Evolutionary conservation across 2,329 filamentous ascomycete species (phyloP), one percentile per base, ranked within the genome.

Genomic region (Claviceps humidiphila): DNA sequence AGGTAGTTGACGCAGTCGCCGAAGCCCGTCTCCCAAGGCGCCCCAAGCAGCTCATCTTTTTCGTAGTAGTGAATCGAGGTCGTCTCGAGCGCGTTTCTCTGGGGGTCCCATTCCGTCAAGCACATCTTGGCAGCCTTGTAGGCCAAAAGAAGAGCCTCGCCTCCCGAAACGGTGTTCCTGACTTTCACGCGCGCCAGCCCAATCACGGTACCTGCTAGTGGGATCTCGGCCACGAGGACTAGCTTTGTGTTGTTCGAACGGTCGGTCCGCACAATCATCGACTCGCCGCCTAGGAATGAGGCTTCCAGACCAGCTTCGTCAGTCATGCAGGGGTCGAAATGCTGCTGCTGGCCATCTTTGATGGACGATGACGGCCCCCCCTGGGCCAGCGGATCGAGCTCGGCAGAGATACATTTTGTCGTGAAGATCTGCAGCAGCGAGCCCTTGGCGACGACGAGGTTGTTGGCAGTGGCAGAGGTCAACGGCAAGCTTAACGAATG

Each of bases 21-120:
- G 61, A 94, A 71, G 52, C 85, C 79, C 50, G 85, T 78, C 49
- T 85, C 82, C 85, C 89, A 96, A 0, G 91, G 90, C 56, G 81
- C 85, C 51, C 85, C 82, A 58, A 85, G 81, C 56, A 91, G 74
- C 64, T 95, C 90, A 63, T 96, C 90, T 66, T 93, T 87, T 68
- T 98, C 93, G 70, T 97, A 98, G 74, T 90, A 97, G 72, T 98
- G 93, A 61, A 98, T 91, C 50, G 91, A 97, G 57, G 93, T 81
- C 51, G 91, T 97, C 60, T 85, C 83, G 60, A 97, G 82, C 50
- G 80, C 80, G 67, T 87, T 77, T 58, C 81, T 82, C 64, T 85
- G 81, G 8, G 88, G 82, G 65, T 97, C 88, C 93, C 93, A 98
- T 71, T 96, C 88, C 52, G 95, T 77, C 66, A 98, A 74, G 67